A percentile compares a stretch with the other conserved stretches of the same genome.
phyloP scores from a whole-genome alignment of 176 grass and related monocot genomes.

The Rhynchospora pubera region DNA sequence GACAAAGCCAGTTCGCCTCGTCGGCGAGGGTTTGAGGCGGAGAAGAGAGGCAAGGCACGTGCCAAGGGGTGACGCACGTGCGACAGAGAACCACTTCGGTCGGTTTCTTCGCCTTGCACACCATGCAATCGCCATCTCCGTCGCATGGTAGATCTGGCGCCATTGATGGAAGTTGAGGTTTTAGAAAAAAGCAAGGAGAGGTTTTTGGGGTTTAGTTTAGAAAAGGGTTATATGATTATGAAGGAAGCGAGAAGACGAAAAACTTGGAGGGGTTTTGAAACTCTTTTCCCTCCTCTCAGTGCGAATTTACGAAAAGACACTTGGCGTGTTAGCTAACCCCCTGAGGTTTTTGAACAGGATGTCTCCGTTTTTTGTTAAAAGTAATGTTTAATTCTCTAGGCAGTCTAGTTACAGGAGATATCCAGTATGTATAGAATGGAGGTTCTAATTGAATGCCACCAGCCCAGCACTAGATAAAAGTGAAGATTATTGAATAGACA shows the following conservation, averaged over 20 bases:
- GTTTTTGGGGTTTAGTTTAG: neutral
- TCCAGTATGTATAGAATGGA: neutral
- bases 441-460: neutral
- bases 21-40: constrained; percentile 45
- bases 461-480: neutral
- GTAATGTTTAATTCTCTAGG: no score
- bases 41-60: constrained; percentile 60
- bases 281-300: neutral
- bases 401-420: neutral
- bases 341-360: neutral
- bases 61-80: constrained; percentile 82
- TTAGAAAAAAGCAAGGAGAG: neutral
- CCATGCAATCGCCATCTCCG: constrained; percentile 84
- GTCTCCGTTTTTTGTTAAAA: neutral
- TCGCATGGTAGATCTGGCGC: constrained; percentile 74
- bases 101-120: constrained; percentile 30
- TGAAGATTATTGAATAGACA: neutral
- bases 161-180: constrained; percentile 28
- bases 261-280: constrained; percentile 44
- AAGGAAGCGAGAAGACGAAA: constrained; percentile 17
- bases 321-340: neutral
- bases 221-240: no score
- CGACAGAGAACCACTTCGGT: constrained; percentile 49
- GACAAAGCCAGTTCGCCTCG: constrained; percentile 59
- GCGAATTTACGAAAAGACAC: neutral